These are phyloP conservation scores for Tetrahymena borealis DNA, from an alignment of 73 alveolate genomes.

Conservation along the genomic window DNA sequence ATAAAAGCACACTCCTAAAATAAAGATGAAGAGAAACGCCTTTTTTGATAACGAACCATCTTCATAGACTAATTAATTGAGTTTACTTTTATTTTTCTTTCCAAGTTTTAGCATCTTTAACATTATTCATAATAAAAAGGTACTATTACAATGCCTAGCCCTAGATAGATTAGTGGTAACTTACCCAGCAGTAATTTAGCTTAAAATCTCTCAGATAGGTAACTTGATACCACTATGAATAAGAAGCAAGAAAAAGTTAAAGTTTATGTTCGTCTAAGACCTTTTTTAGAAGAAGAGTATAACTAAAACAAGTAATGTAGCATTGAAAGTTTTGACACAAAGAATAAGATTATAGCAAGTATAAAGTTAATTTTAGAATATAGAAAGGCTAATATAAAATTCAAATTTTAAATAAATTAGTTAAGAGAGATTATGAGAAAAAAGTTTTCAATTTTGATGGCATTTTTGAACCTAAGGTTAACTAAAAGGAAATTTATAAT, in stretches of 20 bases:
- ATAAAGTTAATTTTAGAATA: background rate
- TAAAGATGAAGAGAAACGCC: background rate
- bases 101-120: background rate
- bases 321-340: constrained; percentile 37
- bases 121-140: background rate
- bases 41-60: background rate
- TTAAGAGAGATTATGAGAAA: constrained; percentile 66
- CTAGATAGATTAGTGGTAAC: background rate
- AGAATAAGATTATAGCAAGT: constrained; percentile 16
- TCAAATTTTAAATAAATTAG: background rate
- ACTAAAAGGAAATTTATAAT: constrained; percentile 70
- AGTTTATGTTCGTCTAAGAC: constrained; percentile 52
- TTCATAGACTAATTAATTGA: background rate
- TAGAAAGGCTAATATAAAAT: background rate
- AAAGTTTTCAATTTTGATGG: constrained; percentile 71
- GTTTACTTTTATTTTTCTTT: no score
- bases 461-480: constrained; percentile 64
- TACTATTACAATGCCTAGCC: background rate
- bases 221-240: background rate
- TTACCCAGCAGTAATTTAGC: background rate
- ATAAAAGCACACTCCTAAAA: no score
- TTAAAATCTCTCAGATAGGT: background rate
- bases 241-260: constrained; percentile 43
- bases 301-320: constrained; percentile 15
- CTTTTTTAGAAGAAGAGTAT: constrained; percentile 48